Base-by-base conservation (phyloP, 2,329 filamentous ascomycete genomes). In the Graphiopsis chlorocephala region DNA sequence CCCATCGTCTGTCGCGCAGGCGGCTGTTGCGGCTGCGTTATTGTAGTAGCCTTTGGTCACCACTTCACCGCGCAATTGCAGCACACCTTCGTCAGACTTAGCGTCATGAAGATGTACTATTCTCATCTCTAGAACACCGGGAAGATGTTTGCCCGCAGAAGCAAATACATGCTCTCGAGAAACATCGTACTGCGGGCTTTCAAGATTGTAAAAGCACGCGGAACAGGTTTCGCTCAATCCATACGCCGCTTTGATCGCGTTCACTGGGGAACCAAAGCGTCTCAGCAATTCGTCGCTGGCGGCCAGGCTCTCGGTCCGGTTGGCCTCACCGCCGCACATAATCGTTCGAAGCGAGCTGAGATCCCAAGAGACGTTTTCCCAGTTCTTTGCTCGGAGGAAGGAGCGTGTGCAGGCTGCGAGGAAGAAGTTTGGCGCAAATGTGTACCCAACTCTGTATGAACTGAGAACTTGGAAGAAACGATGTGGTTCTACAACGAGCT, bases 351-450 rank as follows among this genome's bases (percentile, higher is more conserved):
- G 35, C 17, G 35, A 42, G 35, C 35, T 42, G 17, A 42, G 35
- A n/a, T 42, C 35, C 35, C 35, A 42, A 42, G 35, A 42, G 4
- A 60, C 38, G 10, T n/a, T 63, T 65, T 50, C 47, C 35, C 20
- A 23, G 20, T 50, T 11, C n/a, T 26, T 50, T 7, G 25, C 20
- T 26, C 23, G 47, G 25, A 50, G 47, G 47, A 50, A 50, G 5
- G 47, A 50, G 8, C 42, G 15, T 47, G 26, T 57, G 57, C 26
- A 64, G 58, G 62, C 29, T 25, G 55, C 69, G 1, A 81, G 68
- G 63, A 81, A 79, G 70, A 79, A 80, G 48, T 81, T 80, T 0
- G 79, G 78, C 1, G 81, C 81, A 69, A 85, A 84, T 0, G 80
- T 78, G 31, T 78, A 76, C 0, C 75, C 71, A 8, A 84, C 74